Evolutionary conservation across 2,329 filamentous ascomycete genomes (phyloP), one percentile per base, ranked within the genome.

Genomic region (Aureobasidium vineae): DNA sequence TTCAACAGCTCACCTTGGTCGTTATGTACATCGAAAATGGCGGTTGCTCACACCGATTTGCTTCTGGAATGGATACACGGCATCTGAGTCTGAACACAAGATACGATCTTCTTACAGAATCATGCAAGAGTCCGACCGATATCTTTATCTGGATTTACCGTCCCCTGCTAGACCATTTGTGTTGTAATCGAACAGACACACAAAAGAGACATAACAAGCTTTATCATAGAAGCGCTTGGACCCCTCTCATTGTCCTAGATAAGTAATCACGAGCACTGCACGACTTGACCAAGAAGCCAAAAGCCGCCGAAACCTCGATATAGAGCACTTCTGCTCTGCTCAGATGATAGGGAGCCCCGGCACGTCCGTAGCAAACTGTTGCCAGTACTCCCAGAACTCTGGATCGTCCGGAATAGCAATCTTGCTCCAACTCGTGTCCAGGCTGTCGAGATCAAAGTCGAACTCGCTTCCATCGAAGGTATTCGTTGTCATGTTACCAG

Each of bases 401-500:
- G 50, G 61, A 19, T 65, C 61, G 50, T 65, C 28, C 6, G 50
- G 49, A 3, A 65, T 54, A 8, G 26, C 28, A 7, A 63, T 63
- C 36, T 53, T 53, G 31, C 61, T 65, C 50, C 61, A 56, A 41
- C 26, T 47, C 13, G 40, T 5, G 19, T 65, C 28, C 45, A 50
- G 15, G 31, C 26, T 36, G 11, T 45, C 56, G 6, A 23, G 8
- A 61, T 61, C 61, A 28, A 56, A 47, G 19, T 65, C 13, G n/a
- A 65, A 21, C 15, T 33, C 19, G 16, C n/a, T 50, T 31, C 41
- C 47, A 26, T 56, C 61, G 23, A 36, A 19, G 3, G 38, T 38
- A 68, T 5, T 73, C 75, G 31, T 19, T 19, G 16, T 13, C 7
- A 4, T 53, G 19, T 16, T 16, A n/a, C 23, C 31, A 15, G 15